Conservation (phyloP, 805 yeast genomes). For the Candida broadrunensis region DNA sequence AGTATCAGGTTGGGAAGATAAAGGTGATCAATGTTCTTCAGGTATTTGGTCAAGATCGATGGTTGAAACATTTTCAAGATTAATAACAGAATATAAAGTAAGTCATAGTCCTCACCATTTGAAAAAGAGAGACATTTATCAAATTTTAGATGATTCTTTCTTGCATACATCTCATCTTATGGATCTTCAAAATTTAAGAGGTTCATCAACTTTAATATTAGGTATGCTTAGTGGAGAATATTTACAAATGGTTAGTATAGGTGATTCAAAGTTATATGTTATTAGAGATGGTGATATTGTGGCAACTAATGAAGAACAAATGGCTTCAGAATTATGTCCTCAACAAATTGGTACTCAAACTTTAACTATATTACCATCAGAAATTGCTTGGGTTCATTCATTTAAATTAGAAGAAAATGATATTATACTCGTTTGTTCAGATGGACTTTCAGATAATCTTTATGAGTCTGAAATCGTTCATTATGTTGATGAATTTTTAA, state of each 20-base stretch:
- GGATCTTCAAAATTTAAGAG: conserved; percentile 46
- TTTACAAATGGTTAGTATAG: conserved; percentile 48
- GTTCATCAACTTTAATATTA: conserved; percentile 48
- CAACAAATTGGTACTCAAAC: conserved; percentile 55
- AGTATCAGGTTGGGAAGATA: conserved; percentile 54
- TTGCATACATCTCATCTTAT: conserved; percentile 48
- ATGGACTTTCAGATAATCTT: conserved; percentile 53
- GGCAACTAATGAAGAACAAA: conserved; percentile 44
- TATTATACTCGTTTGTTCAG: conserved; percentile 46
- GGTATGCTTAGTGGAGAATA: conserved; percentile 48
- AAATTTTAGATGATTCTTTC: conserved; percentile 45
- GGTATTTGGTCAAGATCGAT: conserved; percentile 54
- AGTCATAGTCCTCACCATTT: conserved; percentile 36
- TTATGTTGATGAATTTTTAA: conserved; percentile 30
- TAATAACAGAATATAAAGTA: conserved; percentile 43
- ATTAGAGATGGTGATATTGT: conserved; percentile 45
- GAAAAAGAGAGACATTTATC: conserved; percentile 38
- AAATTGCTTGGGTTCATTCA: conserved; percentile 45
- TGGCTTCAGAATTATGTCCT: conserved; percentile 47
- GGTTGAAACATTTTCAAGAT: conserved; percentile 48
- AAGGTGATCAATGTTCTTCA: conserved; percentile 36
- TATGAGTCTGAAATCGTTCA: conserved; percentile 46
- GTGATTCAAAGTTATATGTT: conserved; percentile 49
- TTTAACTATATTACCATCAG: conserved; percentile 39
- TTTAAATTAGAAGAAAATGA: conserved; percentile 40